Evolutionary conservation across 106 monocot species (phyloP).

Genomic region (Acorus gramineus): DNA sequence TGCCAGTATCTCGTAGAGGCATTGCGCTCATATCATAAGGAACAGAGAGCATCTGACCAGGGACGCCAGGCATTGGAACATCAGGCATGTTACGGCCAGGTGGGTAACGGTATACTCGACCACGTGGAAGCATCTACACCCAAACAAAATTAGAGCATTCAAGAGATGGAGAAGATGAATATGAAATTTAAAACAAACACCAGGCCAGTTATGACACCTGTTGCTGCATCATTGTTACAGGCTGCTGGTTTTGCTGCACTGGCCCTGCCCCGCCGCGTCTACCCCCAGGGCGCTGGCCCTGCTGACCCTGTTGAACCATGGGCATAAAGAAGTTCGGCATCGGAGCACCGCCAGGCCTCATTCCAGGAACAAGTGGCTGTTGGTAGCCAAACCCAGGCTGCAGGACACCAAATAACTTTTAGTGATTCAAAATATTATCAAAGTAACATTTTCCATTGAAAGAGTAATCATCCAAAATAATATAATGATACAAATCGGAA

Average conservation of each 20-base stretch:
- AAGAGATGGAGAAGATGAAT: no score
- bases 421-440: no score
- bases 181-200: no score
- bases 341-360: constrained; percentile 65
- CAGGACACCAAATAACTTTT: not conserved
- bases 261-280: constrained; percentile 49
- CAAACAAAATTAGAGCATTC: not conserved
- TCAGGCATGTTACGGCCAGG: constrained; percentile 47
- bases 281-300: constrained; percentile 46
- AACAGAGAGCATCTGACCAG: constrained; percentile 39
- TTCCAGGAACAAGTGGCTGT: constrained; percentile 75
- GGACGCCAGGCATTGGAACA: constrained; percentile 42
- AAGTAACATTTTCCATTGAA: no score
- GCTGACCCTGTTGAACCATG: constrained; percentile 67
- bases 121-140: constrained; percentile 50
- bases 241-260: constrained; percentile 51
- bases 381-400: constrained; percentile 79
- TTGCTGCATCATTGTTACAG: constrained; percentile 46
- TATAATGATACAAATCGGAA: not conserved
- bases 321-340: constrained; percentile 75
- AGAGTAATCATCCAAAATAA: no score
- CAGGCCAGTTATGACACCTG: constrained; percentile 15
- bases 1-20: constrained; percentile 28
- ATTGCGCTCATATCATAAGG: constrained; percentile 57
- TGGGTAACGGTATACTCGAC: constrained; percentile 62